These are phyloP conservation scores for Xylaria cubensis DNA, from an alignment of 495 filamentous ascomycete species.

Conservation along the genomic window DNA sequence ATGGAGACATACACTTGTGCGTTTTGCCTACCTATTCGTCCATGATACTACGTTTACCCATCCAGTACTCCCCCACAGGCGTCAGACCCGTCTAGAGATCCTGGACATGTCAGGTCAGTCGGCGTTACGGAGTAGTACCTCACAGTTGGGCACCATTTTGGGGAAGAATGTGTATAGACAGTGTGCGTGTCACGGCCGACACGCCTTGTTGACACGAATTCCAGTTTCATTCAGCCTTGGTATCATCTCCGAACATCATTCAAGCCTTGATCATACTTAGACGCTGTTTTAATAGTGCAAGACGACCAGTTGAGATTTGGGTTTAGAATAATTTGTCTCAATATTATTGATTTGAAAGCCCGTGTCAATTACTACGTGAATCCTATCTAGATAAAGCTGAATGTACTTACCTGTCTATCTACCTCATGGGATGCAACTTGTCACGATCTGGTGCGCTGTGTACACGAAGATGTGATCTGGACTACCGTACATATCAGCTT, in stretches of 20 bases:
- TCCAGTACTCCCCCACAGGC: not conserved
- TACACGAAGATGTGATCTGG: too few relatives aligned
- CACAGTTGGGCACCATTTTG: constrained; percentile 6
- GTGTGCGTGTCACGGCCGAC: constrained; percentile 2
- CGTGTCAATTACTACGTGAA: not conserved
- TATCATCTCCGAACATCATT: not conserved
- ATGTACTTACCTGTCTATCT: not conserved
- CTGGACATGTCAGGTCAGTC: not conserved
- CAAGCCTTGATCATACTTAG: constrained; percentile 15
- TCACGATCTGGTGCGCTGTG: not conserved
- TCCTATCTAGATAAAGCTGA: not conserved
- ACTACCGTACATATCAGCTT: too few relatives aligned
- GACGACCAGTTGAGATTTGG: not conserved
- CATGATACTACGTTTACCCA: not conserved
- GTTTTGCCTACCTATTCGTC: not conserved
- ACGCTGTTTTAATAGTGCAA: constrained; percentile 12
- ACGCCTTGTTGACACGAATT: not conserved
- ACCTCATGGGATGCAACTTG: not conserved
- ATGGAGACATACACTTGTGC: not conserved
- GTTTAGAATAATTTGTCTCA: constrained; percentile 6
- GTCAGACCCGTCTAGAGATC: not conserved
- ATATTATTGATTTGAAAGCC: not conserved
- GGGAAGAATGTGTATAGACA: constrained; percentile 22
- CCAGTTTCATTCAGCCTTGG: constrained; percentile 16
- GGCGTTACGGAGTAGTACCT: not conserved